Base-by-base conservation (phyloP, 306 rosid species). In the Vigna unguiculata region DNA sequence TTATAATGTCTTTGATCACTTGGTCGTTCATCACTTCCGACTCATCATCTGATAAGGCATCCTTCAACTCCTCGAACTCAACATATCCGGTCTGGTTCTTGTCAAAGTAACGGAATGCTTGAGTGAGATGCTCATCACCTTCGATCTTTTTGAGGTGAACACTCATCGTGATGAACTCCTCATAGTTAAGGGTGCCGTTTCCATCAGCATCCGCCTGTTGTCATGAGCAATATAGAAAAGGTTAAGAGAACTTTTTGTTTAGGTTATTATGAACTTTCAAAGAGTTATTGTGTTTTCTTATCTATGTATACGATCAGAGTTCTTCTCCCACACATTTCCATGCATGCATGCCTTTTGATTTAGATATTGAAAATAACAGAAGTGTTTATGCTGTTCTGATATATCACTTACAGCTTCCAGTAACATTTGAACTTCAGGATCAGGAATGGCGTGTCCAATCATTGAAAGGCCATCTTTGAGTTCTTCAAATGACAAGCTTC, bases 121-220 rank as follows among this genome's bases (percentile, higher is more conserved):
- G 88, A 5, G 87, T n/a, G 9, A 95, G 93, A 88, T 62, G 82
- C 76, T 90, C 96, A 32, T 95, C 96, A n/a, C 83, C 85, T 80
- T 83, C 87, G 17, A 89, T 89, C 84, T 60, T 92, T 74, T 81
- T 89, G 71, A 95, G 38, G 74, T 92, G 95, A 79, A 95, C 86
- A 48, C 86, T 83, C 87, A 92, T 85, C 76, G 91, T 81, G 61
- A 91, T 89, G 69, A 95, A 95, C 82, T 95, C 98, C 15, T 90
- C 97, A 10, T 94, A 89, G 34, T 74, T 83, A 15, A 94, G 79
- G 64, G 89, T 79, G 75, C 98, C 98, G 9, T 71, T 95, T 88
- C 97, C 98, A 80, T 95, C 97, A 25, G 45, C 32, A 69, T 95
- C 97, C 80, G 97, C 98, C 98, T 94, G 87, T 86, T 69, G 25